Evolutionary conservation across 768 basidiomycete species (phyloP), one percentile per base, ranked within the genome.

Genomic region (Dacryopinax primogenitus): DNA sequence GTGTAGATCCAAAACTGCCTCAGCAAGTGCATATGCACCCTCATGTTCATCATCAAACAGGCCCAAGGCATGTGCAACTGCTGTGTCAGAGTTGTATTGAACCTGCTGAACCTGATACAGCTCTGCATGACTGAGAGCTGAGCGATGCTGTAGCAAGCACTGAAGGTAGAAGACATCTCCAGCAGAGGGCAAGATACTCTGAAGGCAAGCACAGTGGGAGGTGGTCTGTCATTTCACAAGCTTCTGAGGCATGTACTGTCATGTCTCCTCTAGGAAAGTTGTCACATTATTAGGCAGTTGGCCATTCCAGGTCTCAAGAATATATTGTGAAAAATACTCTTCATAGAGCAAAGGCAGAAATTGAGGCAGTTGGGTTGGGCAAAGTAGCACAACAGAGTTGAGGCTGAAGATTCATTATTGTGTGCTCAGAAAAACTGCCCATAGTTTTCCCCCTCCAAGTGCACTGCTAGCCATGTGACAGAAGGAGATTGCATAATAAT

Each of bases 91-190:
- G 2, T 13, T 1, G 44, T 66, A 66, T 0, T 62, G 16, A 0
- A 66, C 12, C 23, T 70, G 65, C 64, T 73, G 33, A 21, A 74
- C 33, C 1, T 70, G 70, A 47, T 70, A 21, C 33, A 72, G 45
- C 64, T 76, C 70, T 68, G 62, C 23, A 41, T 73, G 74, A 7
- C 68, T 70, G 1, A 0, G 1, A 1, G 68, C 69, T 65, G 64
- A 65, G 34, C 47, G 33, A 15, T 72, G 63, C 1, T 67, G 66
- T 0, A 79, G 70, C 1, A 79, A 67, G 6, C 66, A 30, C 0
- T 73, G 70, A 0, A 78, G 65, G 61, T 76, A 78, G 66, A 75
- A 79, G 0, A 70, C 45, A 26, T 79, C 77, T 0, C 78, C 76
- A 18, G 72, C 33, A 0, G 71, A 71, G 0, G 75, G 73, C 0